Evolutionary conservation across 2,329 filamentous ascomycete genomes (phyloP).

Genomic region (Arthroderma sp.): DNA sequence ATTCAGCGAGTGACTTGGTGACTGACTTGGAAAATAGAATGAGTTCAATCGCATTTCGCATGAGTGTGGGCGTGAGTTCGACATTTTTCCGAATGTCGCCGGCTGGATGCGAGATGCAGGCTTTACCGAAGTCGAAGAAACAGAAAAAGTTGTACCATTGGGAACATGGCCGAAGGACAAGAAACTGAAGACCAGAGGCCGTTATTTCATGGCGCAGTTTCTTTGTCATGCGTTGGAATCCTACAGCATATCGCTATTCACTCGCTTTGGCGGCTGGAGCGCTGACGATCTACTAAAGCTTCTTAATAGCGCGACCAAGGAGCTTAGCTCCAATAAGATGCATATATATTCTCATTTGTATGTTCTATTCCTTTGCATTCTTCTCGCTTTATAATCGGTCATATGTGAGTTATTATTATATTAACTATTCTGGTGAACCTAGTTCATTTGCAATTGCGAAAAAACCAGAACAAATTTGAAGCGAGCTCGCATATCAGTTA

Average conservation of each 20-base stretch:
- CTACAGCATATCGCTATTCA: conserved; percentile 21
- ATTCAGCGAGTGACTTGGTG: no score
- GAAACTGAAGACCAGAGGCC: conserved; percentile 13
- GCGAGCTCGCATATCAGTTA: neutral
- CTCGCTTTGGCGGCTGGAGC: conserved; percentile 19
- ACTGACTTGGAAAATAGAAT: conserved; percentile 6
- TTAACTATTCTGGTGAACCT: neutral
- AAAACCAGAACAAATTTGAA: neutral
- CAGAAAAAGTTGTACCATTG: conserved; percentile 11
- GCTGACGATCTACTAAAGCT: conserved; percentile 17
- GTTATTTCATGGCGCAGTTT: conserved; percentile 20
- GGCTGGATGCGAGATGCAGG: conserved; percentile 9
- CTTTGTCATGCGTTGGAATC: conserved; percentile 19
- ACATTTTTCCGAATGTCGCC: conserved; percentile 9
- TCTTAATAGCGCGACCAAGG: conserved; percentile 16
- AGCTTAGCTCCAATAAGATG: conserved; percentile 21
- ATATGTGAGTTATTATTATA: neutral
- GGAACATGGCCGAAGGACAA: conserved; percentile 16
- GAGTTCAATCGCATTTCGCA: conserved; percentile 9
- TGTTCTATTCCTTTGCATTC: conserved; percentile 8
- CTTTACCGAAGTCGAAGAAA: conserved; percentile 11
- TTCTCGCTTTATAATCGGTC: neutral
- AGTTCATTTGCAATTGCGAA: conserved; percentile 6
- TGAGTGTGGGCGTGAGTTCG: conserved; percentile 11
- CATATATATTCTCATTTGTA: conserved; percentile 22